Percentiles rank a stretch among this genome's conserved stretches.
Evolutionary conservation across 2,329 filamentous ascomycete species (phyloP).

Genomic region (Podosphaera aphanis): DNA sequence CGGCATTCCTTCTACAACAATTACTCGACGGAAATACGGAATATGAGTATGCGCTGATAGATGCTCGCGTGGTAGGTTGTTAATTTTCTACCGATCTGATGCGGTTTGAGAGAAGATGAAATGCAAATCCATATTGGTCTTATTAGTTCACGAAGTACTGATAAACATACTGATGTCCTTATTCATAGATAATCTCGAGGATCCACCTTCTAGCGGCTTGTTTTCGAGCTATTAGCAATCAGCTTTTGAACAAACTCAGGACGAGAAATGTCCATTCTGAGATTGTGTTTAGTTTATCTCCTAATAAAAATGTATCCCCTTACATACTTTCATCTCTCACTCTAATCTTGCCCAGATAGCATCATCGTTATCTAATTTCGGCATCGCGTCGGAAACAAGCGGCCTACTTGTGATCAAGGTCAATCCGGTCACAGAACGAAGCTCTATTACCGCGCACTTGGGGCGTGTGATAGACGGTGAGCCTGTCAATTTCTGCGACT

Average conservation of each 20-base stretch:
- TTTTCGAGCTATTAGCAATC: constrained; percentile 26
- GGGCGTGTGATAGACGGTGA: not conserved
- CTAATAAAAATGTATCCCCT: constrained; percentile 27
- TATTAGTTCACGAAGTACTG: constrained; percentile 1
- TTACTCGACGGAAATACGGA: constrained; percentile 62
- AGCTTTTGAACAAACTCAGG: constrained; percentile 19
- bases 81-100: not conserved
- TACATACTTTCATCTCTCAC: not conserved
- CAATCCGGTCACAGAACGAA: not conserved
- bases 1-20: constrained; percentile 55
- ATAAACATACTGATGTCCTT: not conserved
- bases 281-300: constrained; percentile 29
- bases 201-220: constrained; percentile 25
- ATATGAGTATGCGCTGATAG: constrained; percentile 86
- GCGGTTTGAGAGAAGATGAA: not conserved
- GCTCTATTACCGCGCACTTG: not conserved
- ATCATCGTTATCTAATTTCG: not conserved
- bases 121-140: not conserved
- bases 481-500: not conserved
- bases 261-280: constrained; percentile 31
- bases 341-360: not conserved
- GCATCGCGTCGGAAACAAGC: not conserved
- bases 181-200: constrained; percentile 22
- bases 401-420: not conserved
- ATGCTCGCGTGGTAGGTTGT: constrained; percentile 47